These are phyloP conservation scores for Talaromyces verruculosus DNA, from an alignment of 2,329 filamentous ascomycete genomes.

Conservation along the genomic window DNA sequence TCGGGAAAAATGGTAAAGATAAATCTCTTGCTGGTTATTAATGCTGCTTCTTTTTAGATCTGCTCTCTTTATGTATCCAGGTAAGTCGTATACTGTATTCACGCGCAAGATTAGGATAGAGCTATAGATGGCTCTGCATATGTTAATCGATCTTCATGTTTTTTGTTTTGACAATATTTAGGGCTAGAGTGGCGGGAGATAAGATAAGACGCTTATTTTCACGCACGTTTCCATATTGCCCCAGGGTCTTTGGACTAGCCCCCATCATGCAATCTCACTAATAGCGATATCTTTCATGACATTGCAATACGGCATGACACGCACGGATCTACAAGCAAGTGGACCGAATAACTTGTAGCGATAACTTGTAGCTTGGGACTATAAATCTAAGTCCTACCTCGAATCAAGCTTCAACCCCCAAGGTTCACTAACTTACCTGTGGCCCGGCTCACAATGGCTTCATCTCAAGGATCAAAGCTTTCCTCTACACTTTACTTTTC, in stretches of 20 bases:
- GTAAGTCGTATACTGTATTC: neutral
- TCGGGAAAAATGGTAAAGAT: slow-evolving; percentile 46
- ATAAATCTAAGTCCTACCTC: neutral
- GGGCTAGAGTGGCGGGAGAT: neutral
- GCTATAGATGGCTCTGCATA: neutral
- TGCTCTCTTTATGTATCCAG: neutral
- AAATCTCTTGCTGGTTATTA: slow-evolving; percentile 42
- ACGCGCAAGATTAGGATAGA: neutral
- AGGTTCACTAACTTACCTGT: neutral
- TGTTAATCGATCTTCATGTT: neutral
- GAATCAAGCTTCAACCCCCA: neutral
- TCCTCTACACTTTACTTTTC: neutral
- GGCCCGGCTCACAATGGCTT: neutral
- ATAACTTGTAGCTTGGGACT: neutral
- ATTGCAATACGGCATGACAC: neutral
- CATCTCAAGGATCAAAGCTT: neutral
- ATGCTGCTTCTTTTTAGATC: neutral
- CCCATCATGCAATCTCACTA: neutral
- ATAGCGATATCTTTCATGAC: neutral
- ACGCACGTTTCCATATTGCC: neutral
- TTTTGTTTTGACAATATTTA: neutral
- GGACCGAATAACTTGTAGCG: neutral
- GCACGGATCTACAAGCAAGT: no score
- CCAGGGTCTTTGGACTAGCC: neutral
- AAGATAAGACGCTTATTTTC: neutral